Percentiles rank a stretch among this genome's conserved stretches.
Conservation (phyloP, 2,329 filamentous ascomycete genomes). For the Ophiostoma perfectum region DNA sequence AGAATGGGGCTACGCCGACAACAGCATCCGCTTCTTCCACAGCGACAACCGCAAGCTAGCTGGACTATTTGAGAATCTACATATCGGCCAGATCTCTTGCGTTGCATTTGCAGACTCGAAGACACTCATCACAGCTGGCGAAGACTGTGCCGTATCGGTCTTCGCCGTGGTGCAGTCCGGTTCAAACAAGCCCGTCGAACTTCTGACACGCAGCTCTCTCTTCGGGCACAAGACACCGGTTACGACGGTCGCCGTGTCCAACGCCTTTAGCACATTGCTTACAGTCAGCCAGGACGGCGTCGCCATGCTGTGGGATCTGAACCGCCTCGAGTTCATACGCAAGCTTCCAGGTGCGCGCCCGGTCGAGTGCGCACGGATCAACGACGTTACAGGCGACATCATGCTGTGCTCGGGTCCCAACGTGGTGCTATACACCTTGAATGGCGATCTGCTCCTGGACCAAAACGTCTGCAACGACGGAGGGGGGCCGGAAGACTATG, state of each 20-base stretch:
- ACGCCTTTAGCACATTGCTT: conserved; percentile 81
- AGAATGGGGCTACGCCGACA: conserved; percentile 94
- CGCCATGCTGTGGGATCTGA: conserved; percentile 85
- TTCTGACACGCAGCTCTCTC: conserved; percentile 71
- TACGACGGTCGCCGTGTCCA: conserved; percentile 74
- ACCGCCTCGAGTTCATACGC: conserved; percentile 79
- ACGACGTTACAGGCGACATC: conserved; percentile 86
- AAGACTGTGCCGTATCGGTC: conserved; percentile 85
- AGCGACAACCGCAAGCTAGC: conserved; percentile 76
- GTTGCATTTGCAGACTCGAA: conserved; percentile 82
- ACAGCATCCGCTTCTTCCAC: conserved; percentile 79
- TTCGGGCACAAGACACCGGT: conserved; percentile 88
- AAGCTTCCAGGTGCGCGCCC: conserved; percentile 54
- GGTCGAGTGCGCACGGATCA: conserved; percentile 73
- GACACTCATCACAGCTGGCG: conserved; percentile 84
- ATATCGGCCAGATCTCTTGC: conserved; percentile 81
- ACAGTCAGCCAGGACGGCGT: conserved; percentile 78
- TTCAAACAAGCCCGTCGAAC: conserved; percentile 64
- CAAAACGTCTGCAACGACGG: conserved; percentile 62
- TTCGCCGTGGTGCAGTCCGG: conserved; percentile 66
- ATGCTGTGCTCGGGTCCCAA: conserved; percentile 73
- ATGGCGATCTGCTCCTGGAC: conserved; percentile 75
- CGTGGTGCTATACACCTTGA: conserved; percentile 77
- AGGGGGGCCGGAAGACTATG: conserved; percentile 60
- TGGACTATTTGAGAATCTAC: conserved; percentile 88